phyloP scores from a whole-genome alignment of 2,329 filamentous ascomycete species.

The Xylaria hypoxylon region DNA sequence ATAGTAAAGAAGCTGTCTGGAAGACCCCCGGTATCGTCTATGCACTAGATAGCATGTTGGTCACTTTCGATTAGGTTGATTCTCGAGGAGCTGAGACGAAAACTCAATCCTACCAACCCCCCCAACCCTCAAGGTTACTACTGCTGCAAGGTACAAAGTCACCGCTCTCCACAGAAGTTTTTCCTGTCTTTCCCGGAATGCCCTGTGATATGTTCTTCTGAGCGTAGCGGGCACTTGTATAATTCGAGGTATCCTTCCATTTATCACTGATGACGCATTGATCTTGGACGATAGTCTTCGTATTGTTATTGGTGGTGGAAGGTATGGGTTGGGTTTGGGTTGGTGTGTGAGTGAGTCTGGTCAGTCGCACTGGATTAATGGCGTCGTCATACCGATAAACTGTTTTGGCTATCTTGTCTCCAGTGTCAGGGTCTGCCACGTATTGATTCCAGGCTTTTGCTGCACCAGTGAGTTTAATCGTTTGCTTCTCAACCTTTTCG shows the following conservation, averaged over 20 bases:
- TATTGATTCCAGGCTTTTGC: conserved; percentile 18
- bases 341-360: neutral
- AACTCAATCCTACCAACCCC: conserved; percentile 16
- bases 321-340: neutral
- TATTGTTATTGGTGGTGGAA: neutral
- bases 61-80: neutral
- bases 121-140: neutral
- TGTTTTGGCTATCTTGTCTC: conserved; percentile 3
- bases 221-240: too few relatives aligned
- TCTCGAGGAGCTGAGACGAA: neutral
- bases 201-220: neutral
- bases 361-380: neutral
- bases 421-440: conserved; percentile 7
- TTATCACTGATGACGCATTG: conserved; percentile 14
- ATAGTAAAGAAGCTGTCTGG: neutral
- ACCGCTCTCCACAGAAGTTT: neutral
- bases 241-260: conserved; percentile 15
- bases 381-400: neutral
- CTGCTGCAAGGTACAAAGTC: conserved; percentile 2
- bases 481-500: neutral
- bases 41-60: too few relatives aligned
- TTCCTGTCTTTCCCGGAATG: neutral
- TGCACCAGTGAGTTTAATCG: neutral
- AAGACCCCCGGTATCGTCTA: neutral
- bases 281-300: conserved; percentile 5